Base-by-base conservation (phyloP, 345 rosid genomes). In the Jatropha curcas region DNA sequence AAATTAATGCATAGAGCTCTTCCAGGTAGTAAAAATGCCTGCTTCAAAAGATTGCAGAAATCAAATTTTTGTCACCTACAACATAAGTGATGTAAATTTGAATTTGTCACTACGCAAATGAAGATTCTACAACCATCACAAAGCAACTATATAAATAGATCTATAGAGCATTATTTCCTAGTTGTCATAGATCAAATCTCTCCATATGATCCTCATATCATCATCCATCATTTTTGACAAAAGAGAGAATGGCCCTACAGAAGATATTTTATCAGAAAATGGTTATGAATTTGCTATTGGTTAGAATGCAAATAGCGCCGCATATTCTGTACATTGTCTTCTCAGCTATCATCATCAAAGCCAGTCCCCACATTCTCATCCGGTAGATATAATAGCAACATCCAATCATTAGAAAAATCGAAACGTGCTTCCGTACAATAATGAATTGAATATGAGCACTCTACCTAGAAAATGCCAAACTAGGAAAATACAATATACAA, bases 301-400 rank as follows among this genome's bases (percentile, higher is more conserved):
- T 13, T 24, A 0, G 19, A n/a, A 31, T 24, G 5, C 61, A 4
- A 60, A 59, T 43, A 13, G 28, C 55, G 41, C 28, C 65, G 65
- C 39, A 27, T 45, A 25, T 43, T 10, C 7, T 53, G 24, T 56
- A 33, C 3, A 53, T 53, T 39, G 34, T 5, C 50, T 11, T 7
- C 51, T 19, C 35, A 28, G 56, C 74, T 45, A 70, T 70, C 74
- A 30, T 57, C 53, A 30, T 70, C 66, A 55, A 55, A 55, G 34
- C 17, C 70, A 31, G 33, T 48, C 10, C 56, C 70, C 37, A 48
- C 58, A 19, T 16, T 55, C 4, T 45, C 64, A 43, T 20, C 65
- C 10, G 59, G 4, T 20, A 20, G 74, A 41, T 58, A 59, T 43
- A 19, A 55, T 11, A 34, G 30, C 43, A 22, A 20, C 4, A 22